phyloP scores from a whole-genome alignment of 768 basidiomycete species.

The Suillus discolor region DNA sequence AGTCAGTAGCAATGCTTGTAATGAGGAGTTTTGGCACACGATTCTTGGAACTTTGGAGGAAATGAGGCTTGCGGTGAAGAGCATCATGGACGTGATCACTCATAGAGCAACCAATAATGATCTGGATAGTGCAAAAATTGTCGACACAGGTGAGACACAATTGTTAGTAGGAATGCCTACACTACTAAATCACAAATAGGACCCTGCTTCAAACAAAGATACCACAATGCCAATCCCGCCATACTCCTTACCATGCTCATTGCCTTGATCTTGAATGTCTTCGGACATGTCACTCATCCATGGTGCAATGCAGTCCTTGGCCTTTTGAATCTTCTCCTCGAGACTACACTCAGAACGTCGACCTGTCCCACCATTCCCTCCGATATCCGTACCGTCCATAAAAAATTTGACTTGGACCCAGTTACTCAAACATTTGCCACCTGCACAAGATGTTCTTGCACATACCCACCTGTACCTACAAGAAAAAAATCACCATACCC shows the following conservation, averaged over 20 bases:
- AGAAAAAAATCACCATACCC: slow-evolving; percentile 17
- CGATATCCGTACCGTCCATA: slow-evolving; percentile 13
- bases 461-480: slow-evolving; percentile 17
- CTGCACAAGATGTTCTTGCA: slow-evolving; percentile 31
- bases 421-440: slow-evolving; percentile 22
- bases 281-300: slow-evolving; percentile 10
- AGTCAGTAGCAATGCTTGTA: neutral
- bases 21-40: neutral
- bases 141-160: slow-evolving; percentile 7
- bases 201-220: neutral
- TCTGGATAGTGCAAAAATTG: slow-evolving; percentile 1
- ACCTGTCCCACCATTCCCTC: slow-evolving; percentile 11
- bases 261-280: slow-evolving; percentile 12
- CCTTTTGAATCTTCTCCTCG: slow-evolving; percentile 9
- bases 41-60: slow-evolving; percentile 1
- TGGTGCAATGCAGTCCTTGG: slow-evolving; percentile 12
- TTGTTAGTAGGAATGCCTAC: neutral
- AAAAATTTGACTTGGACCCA: slow-evolving; percentile 19
- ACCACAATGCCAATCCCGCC: slow-evolving; percentile 10
- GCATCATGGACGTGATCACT: neutral
- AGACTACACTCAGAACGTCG: neutral
- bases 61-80: neutral
- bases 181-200: neutral
- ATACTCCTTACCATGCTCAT: slow-evolving; percentile 10
- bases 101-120: slow-evolving; percentile 3